These are phyloP conservation scores for Beauveria sp. DNA, from an alignment of 2,329 filamentous ascomycete species.

Conservation along the genomic window DNA sequence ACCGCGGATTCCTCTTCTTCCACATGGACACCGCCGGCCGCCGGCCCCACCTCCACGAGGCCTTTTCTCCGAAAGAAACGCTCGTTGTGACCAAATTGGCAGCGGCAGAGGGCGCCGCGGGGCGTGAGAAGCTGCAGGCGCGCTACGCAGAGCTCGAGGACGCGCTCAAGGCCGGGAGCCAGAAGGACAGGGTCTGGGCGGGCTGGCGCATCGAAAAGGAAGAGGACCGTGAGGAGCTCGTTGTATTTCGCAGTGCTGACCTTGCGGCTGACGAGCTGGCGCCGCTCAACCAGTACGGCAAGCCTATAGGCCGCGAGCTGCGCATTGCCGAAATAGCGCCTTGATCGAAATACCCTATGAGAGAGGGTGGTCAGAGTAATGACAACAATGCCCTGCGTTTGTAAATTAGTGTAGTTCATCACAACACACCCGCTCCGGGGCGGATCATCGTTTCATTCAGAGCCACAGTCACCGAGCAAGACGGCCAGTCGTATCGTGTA, in stretches of 20 bases:
- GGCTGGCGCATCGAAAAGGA: slow-evolving; percentile 37
- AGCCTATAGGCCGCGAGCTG: neutral
- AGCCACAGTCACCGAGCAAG: neutral
- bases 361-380: neutral
- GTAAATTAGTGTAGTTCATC: neutral
- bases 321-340: slow-evolving; percentile 1
- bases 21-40: slow-evolving; percentile 31
- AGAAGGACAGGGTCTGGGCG: slow-evolving; percentile 26
- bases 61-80: slow-evolving; percentile 18
- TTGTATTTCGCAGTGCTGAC: slow-evolving; percentile 33
- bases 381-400: neutral
- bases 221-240: slow-evolving; percentile 26
- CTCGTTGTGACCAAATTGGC: slow-evolving; percentile 30
- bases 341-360: neutral
- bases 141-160: slow-evolving; percentile 27
- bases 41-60: slow-evolving; percentile 17
- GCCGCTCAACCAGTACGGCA: slow-evolving; percentile 13
- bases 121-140: slow-evolving; percentile 24
- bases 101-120: slow-evolving; percentile 23
- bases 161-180: slow-evolving; percentile 22
- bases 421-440: neutral
- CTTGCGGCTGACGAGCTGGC: slow-evolving; percentile 27
- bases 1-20: slow-evolving; percentile 28
- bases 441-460: neutral
- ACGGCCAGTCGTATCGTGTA: neutral